Evolutionary conservation across 805 yeast species (phyloP).

Genomic region (Blastobotrys parvus): DNA sequence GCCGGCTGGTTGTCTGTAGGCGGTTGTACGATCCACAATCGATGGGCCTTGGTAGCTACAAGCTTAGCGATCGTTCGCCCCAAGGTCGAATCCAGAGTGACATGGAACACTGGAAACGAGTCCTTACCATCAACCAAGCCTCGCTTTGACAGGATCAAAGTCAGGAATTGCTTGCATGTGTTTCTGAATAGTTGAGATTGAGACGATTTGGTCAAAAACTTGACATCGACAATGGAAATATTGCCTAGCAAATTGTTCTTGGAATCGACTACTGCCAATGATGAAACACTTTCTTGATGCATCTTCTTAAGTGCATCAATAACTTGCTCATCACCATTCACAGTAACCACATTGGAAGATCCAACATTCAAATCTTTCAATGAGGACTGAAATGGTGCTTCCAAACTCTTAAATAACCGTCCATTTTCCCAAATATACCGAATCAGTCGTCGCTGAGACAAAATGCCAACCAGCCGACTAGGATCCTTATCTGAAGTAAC

Average conservation of each 20-base stretch:
- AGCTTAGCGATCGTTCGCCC: slow-evolving; percentile 88
- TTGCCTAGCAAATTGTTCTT: slow-evolving; percentile 74
- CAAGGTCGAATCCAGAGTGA: slow-evolving; percentile 65
- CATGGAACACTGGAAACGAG: slow-evolving; percentile 94
- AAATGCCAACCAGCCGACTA: slow-evolving; percentile 63
- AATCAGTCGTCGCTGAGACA: slow-evolving; percentile 84
- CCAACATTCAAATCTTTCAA: slow-evolving; percentile 74
- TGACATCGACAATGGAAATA: slow-evolving; percentile 90
- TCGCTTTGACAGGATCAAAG: slow-evolving; percentile 75
- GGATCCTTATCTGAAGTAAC: slow-evolving; percentile 46
- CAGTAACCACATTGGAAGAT: slow-evolving; percentile 58
- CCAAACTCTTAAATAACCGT: slow-evolving; percentile 73
- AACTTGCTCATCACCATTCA: slow-evolving; percentile 78
- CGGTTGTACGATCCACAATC: slow-evolving; percentile 39
- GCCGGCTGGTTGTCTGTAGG: slow-evolving; percentile 15
- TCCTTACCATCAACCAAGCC: slow-evolving; percentile 94
- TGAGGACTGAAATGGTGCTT: slow-evolving; percentile 59
- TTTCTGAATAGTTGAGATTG: slow-evolving; percentile 76
- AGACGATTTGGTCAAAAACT: slow-evolving; percentile 77
- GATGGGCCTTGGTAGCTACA: slow-evolving; percentile 90
- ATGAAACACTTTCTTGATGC: slow-evolving; percentile 77
- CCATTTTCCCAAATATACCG: slow-evolving; percentile 90
- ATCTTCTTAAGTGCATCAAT: slow-evolving; percentile 81
- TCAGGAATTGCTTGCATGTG: slow-evolving; percentile 79
- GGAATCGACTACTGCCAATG: slow-evolving; percentile 86